Percentiles rank a stretch among this genome's conserved stretches.
Evolutionary conservation across 352 stramenopile species (phyloP).

Genomic region (Phytophthora sp.): DNA sequence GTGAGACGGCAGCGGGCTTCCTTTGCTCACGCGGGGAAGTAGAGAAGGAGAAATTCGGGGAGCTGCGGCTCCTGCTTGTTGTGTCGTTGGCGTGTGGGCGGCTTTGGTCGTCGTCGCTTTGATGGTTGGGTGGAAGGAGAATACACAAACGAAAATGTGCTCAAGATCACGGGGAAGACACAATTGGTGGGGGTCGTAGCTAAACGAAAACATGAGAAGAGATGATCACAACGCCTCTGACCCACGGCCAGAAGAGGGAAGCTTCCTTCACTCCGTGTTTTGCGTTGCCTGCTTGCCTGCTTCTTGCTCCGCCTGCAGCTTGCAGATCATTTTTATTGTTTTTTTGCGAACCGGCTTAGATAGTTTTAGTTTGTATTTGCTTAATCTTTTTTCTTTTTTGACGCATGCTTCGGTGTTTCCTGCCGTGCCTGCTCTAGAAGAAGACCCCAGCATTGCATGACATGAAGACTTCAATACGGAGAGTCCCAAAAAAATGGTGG

Average conservation of each 20-base stretch:
- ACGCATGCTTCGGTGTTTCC: slow-evolving; percentile 22
- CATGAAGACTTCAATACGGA: no score
- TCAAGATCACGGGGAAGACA: slow-evolving; percentile 44
- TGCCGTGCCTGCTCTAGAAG: slow-evolving; percentile 5
- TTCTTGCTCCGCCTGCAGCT: slow-evolving; percentile 26
- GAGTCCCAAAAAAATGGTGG: no score
- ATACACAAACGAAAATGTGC: slow-evolving; percentile 32
- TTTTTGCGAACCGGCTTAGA: slow-evolving; percentile 37
- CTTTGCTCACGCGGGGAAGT: slow-evolving; percentile 38
- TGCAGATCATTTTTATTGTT: slow-evolving; percentile 37
- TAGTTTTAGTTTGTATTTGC: slow-evolving; percentile 42
- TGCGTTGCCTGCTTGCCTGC: slow-evolving; percentile 34
- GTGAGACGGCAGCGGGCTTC: slow-evolving; percentile 34
- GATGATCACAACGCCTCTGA: slow-evolving; percentile 52
- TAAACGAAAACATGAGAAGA: slow-evolving; percentile 69
- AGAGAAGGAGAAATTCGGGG: slow-evolving; percentile 61
- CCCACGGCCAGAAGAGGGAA: slow-evolving; percentile 29
- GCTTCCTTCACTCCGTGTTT: slow-evolving; percentile 35
- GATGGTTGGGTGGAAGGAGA: slow-evolving; percentile 30
- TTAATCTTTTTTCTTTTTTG: slow-evolving; percentile 26
- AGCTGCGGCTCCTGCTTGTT: slow-evolving; percentile 43
- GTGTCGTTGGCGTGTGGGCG: slow-evolving; percentile 41
- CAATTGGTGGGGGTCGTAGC: slow-evolving; percentile 50
- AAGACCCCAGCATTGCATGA: not conserved
- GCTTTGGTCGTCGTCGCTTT: slow-evolving; percentile 40